These are phyloP conservation scores for Wallacemonas sp. DNA, from an alignment of 208 protist species.

Conservation along the genomic window DNA sequence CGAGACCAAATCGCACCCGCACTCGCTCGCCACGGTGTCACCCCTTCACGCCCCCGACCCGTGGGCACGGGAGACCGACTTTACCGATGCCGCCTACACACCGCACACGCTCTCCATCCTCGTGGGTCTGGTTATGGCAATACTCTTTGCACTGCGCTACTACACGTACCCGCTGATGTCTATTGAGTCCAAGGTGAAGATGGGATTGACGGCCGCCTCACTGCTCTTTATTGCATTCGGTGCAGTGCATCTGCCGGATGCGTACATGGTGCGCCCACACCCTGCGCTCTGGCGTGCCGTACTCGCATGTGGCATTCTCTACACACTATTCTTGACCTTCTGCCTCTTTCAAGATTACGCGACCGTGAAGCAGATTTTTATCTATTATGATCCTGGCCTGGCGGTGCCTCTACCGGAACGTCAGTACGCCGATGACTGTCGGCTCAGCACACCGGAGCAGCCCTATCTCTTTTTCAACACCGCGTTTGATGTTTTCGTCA, in stretches of 20 bases:
- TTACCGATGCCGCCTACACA: constrained; percentile 54
- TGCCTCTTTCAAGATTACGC: constrained; percentile 89
- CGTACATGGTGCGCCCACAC: constrained; percentile 94
- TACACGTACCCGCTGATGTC: constrained; percentile 50
- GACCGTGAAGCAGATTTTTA: constrained; percentile 59
- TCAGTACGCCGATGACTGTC: constrained; percentile 93
- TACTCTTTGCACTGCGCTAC: constrained; percentile 64
- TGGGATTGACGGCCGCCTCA: constrained; percentile 63
- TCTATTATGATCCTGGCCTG: constrained; percentile 83
- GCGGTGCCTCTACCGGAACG: constrained; percentile 75
- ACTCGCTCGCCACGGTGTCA: neutral
- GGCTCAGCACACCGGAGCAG: constrained; percentile 84
- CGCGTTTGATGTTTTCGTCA: constrained; percentile 94
- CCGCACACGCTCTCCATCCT: constrained; percentile 68
- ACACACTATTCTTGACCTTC: constrained; percentile 91
- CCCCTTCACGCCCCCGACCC: constrained; percentile 15
- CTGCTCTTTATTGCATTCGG: constrained; percentile 91
- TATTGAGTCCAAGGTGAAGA: constrained; percentile 52
- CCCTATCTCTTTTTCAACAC: constrained; percentile 76
- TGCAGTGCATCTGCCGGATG: constrained; percentile 91
- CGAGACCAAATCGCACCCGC: neutral
- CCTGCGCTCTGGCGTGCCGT: constrained; percentile 94
- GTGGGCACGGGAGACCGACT: constrained; percentile 56
- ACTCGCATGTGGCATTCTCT: constrained; percentile 90
- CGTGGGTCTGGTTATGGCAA: constrained; percentile 36